phyloP scores from a whole-genome alignment of 768 basidiomycete species.

The Auriscalpium microsporum region DNA sequence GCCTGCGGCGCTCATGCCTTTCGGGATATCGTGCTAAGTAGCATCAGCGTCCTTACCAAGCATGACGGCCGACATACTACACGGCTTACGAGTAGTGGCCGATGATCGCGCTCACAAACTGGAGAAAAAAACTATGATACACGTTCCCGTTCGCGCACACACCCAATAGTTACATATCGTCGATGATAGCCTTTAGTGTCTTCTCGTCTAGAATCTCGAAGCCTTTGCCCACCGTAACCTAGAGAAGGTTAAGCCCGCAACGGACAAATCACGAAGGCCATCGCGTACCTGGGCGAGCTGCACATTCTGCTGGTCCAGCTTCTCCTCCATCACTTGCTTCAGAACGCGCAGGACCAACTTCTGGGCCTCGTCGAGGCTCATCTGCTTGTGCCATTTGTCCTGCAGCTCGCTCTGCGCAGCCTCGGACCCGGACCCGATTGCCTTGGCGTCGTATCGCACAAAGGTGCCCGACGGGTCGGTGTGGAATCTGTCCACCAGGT shows the following conservation, averaged over 20 bases:
- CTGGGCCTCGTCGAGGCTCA: constrained; percentile 86
- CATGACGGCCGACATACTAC: too few relatives aligned
- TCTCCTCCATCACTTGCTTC: constrained; percentile 99
- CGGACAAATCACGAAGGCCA: background rate
- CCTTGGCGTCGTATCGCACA: constrained; percentile 94
- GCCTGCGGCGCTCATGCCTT: too few relatives aligned
- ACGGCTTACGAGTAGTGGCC: too few relatives aligned
- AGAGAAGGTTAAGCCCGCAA: constrained; percentile 1
- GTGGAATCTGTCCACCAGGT: constrained; percentile 58
- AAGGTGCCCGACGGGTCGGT: constrained; percentile 99
- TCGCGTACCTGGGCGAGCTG: constrained; percentile 80
- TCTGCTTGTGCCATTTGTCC: constrained; percentile 96
- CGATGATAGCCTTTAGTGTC: constrained; percentile 75
- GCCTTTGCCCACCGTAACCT: constrained; percentile 80
- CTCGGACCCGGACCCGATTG: constrained; percentile 96
- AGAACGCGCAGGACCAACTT: constrained; percentile 78
- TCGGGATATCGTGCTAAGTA: too few relatives aligned
- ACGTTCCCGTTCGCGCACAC: too few relatives aligned
- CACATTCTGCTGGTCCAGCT: constrained; percentile 97
- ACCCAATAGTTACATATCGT: constrained; percentile 51
- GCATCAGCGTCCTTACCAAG: too few relatives aligned
- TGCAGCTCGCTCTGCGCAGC: constrained; percentile 96
- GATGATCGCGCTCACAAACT: background rate
- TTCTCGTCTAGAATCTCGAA: constrained; percentile 85
- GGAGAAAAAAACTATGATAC: background rate